Evolutionary conservation across 306 rosid genomes (phyloP).

Genomic region (Begonia fuchsioides): DNA sequence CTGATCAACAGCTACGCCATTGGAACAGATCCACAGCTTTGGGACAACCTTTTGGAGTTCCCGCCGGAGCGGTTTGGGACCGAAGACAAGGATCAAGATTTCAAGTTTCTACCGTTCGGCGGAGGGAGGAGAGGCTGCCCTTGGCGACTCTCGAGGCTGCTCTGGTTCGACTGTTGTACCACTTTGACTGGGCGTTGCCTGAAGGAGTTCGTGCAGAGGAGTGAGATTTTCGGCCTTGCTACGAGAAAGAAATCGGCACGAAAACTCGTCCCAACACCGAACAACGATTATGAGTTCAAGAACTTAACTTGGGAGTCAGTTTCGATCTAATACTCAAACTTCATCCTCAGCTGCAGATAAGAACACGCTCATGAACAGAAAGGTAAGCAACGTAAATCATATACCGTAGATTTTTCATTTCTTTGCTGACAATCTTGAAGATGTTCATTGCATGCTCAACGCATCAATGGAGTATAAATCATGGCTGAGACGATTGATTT

Average conservation of each 20-base stretch:
- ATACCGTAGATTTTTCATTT: no score
- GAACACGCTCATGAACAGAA: no score
- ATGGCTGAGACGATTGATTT: no score
- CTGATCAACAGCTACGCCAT: conserved; percentile 17
- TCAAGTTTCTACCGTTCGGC: conserved; percentile 25
- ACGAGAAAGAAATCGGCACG: conserved; percentile 19
- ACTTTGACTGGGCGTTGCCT: conserved; percentile 29
- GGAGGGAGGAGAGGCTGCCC: conserved; percentile 35
- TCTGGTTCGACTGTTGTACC: conserved; percentile 17
- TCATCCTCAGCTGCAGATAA: no score
- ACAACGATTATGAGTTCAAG: conserved; percentile 7
- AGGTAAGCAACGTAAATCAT: no score
- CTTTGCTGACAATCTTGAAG: no score
- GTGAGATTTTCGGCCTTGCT: conserved; percentile 28
- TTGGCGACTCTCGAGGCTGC: conserved; percentile 19
- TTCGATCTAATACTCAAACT: no score
- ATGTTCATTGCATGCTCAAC: no score
- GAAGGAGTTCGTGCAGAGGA: conserved; percentile 6
- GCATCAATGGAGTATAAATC: no score
- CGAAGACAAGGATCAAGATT: conserved; percentile 15
- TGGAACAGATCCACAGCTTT: conserved; percentile 20
- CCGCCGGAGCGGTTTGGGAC: conserved; percentile 16
- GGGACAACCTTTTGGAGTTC: conserved; percentile 18
- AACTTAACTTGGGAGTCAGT: not conserved
- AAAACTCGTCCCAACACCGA: conserved; percentile 15